phyloP scores from a whole-genome alignment of 805 yeast genomes.

The Saccharomyces kudriavzevii region DNA sequence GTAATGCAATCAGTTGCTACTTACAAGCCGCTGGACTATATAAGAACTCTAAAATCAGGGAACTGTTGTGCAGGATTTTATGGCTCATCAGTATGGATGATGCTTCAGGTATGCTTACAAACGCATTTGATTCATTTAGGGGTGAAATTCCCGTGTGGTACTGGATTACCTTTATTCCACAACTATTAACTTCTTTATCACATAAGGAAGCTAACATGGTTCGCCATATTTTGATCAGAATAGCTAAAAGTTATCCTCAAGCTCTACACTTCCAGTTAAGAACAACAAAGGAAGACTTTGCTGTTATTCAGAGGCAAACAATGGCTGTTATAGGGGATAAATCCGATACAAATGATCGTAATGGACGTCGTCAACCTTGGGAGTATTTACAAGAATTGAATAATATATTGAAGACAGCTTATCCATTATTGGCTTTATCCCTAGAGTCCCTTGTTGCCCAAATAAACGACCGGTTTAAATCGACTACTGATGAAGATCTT shows the following conservation, averaged over 20 bases:
- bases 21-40: constrained; percentile 95
- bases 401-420: constrained; percentile 93
- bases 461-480: constrained; percentile 85
- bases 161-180: constrained; percentile 97
- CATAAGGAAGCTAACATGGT: constrained; percentile 87
- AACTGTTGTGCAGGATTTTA: constrained; percentile 75
- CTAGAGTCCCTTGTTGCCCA: constrained; percentile 94
- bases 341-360: constrained; percentile 10
- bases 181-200: constrained; percentile 77
- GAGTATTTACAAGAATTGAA: constrained; percentile 86
- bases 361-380: constrained; percentile 69
- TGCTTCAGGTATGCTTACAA: constrained; percentile 65
- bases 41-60: constrained; percentile 85
- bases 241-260: constrained; percentile 95
- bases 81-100: constrained; percentile 94
- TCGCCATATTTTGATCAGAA: constrained; percentile 76
- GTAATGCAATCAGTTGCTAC: constrained; percentile 91
- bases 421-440: constrained; percentile 85
- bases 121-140: constrained; percentile 82
- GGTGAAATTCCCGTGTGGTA: constrained; percentile 99
- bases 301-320: constrained; percentile 75
- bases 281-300: constrained; percentile 90
- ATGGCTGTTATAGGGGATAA: constrained; percentile 36
- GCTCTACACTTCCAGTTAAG: constrained; percentile 93
- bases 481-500: constrained; percentile 92